These are phyloP conservation scores for Cladosporium halotolerans DNA, from an alignment of 2,329 filamentous ascomycete genomes.

Conservation along the genomic window DNA sequence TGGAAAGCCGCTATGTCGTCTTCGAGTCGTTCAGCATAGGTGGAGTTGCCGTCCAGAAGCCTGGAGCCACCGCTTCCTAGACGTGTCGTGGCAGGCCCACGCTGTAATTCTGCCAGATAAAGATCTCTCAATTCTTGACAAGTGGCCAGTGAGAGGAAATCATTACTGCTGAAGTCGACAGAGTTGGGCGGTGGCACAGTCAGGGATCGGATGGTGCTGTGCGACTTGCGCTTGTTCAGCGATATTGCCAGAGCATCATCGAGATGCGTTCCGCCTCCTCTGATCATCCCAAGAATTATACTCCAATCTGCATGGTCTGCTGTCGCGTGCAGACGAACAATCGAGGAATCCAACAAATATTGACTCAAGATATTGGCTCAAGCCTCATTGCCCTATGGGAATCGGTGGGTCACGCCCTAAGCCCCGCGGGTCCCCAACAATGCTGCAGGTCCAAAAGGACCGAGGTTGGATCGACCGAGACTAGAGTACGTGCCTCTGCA, in stretches of 20 bases:
- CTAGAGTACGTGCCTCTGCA: not conserved
- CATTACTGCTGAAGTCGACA: slow-evolving; percentile 59
- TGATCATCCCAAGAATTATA: not conserved
- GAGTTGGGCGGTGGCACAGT: slow-evolving; percentile 38
- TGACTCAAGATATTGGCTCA: no score
- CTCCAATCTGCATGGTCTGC: not conserved
- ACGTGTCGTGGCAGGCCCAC: slow-evolving; percentile 32
- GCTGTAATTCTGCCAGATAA: slow-evolving; percentile 43
- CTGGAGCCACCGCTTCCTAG: slow-evolving; percentile 56
- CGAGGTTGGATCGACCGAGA: not conserved
- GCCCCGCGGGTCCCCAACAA: no score
- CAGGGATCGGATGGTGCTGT: slow-evolving; percentile 42
- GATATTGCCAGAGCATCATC: slow-evolving; percentile 23
- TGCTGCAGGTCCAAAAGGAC: not conserved
- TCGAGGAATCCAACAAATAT: no score
- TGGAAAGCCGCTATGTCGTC: slow-evolving; percentile 55
- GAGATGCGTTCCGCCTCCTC: slow-evolving; percentile 8
- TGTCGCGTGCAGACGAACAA: no score
- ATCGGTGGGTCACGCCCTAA: no score
- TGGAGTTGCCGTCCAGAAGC: slow-evolving; percentile 59
- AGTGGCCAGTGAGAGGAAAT: slow-evolving; percentile 55
- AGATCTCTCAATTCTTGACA: slow-evolving; percentile 41
- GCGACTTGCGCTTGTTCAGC: slow-evolving; percentile 36
- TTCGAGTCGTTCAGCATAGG: slow-evolving; percentile 55
- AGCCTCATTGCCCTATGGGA: no score